Evolutionary conservation across 2,329 filamentous ascomycete genomes (phyloP), one percentile per base, ranked within the genome.

Genomic region (Claviceps digitariae): DNA sequence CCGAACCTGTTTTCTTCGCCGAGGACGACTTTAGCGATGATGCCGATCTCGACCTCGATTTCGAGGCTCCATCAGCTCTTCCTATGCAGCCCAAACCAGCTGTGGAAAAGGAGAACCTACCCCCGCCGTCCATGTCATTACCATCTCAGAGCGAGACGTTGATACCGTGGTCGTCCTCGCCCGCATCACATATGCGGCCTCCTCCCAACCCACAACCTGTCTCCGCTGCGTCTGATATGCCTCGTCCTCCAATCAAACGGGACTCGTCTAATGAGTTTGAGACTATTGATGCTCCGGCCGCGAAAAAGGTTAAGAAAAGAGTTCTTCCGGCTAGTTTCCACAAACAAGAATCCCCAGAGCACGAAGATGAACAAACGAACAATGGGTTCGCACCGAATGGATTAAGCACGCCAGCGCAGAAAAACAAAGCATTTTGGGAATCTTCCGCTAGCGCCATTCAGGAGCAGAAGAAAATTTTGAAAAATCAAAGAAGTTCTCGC

Each of bases 21-120:
- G 86, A 90, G 57, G 83, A 91, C 60, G 90, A 95, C 63, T 93
- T 95, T 59, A 88, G 89, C 61, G 87, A 91, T 63, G 90, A 95
- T 60, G 77, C 84, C 21, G 79, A 89, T 53, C 73, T 95, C 25
- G 86, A 87, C 56, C 68, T 86, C 21, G 78, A 90, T 57, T 77
- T 82, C 51, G 76, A 86, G 55, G 75, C 81, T 55, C 81, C 83
- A 0, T 67, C 72, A 1, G 72, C 77, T 2, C 73, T 80, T 3
- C 74, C 73, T 8, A 17, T 68, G 60, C 58, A 60, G 6, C 66
- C 61, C 57, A 58, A 34, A 34, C 31, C 60, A 52, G 55, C 55
- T 12, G 21, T 57, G 15, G 38, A 60, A n/a, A 61, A 62, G 23
- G 59, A 64, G 48, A 59, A 56, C 41, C 57, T 64, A 51, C 60